Percentiles rank a stretch among this genome's conserved stretches.
Conservation (phyloP, 257 asterid species). For the Nicotiana noctiflora region DNA sequence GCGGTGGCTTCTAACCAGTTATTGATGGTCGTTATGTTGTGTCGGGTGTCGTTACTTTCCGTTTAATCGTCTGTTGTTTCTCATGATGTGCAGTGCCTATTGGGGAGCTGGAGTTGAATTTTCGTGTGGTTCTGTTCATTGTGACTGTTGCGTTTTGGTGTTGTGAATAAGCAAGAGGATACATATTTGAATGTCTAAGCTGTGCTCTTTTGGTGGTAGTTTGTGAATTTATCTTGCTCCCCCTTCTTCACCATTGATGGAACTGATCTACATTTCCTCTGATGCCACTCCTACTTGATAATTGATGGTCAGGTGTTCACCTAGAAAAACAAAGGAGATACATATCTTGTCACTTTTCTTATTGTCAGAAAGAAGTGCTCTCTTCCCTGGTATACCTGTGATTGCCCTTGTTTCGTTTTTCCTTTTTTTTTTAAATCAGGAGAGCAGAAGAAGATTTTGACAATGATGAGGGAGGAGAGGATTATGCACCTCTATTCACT, state of each 20-base stretch:
- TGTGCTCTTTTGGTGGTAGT: neutral
- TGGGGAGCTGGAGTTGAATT: neutral
- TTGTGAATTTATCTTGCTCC: neutral
- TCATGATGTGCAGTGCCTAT: neutral
- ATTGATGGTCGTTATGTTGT: neutral
- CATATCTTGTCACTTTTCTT: neutral
- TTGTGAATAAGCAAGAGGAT: neutral
- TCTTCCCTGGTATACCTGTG: neutral
- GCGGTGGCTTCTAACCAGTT: slow-evolving; percentile 30
- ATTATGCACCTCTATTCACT: neutral
- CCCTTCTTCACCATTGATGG: neutral
- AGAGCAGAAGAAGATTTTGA: neutral
- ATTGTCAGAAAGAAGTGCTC: neutral
- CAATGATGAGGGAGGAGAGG: neutral
- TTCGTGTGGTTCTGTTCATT: neutral
- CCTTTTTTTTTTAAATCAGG: neutral
- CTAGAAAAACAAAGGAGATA: neutral
- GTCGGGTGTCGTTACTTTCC: neutral
- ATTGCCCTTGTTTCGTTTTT: neutral
- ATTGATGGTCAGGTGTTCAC: no score
- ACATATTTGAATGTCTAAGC: neutral
- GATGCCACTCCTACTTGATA: neutral
- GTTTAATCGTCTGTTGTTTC: neutral
- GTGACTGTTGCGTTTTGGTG: neutral
- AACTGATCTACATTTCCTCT: neutral